Conservation (phyloP, 306 rosid species). For the Argentina anserina region DNA sequence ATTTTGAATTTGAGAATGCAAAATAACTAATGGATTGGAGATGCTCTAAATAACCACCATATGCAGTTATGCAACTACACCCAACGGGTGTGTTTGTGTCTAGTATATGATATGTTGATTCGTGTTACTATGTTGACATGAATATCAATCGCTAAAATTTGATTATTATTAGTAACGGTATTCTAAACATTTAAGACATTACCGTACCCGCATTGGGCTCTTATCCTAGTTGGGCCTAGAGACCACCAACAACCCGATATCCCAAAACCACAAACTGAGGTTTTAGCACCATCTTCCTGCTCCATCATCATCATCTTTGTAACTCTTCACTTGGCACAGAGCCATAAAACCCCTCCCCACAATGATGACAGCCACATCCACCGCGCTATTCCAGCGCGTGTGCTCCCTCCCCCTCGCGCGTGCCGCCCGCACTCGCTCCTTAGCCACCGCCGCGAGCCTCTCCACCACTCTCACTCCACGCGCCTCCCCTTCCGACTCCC, state of each 20-base stretch:
- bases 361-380: slow-evolving; percentile 46
- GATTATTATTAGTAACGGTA: too few species aligned
- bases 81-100: too few species aligned
- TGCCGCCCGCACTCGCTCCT: slow-evolving; percentile 35
- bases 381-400: slow-evolving; percentile 62
- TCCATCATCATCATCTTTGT: not conserved
- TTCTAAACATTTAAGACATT: too few species aligned
- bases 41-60: too few species aligned
- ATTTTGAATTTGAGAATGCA: too few species aligned
- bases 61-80: too few species aligned
- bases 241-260: not conserved
- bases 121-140: too few species aligned
- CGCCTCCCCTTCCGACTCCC: slow-evolving; percentile 28
- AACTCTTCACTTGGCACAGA: not conserved
- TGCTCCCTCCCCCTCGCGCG: slow-evolving; percentile 63
- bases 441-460: slow-evolving; percentile 21
- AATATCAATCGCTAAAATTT: too few species aligned
- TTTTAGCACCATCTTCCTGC: slow-evolving; percentile 18
- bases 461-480: slow-evolving; percentile 31
- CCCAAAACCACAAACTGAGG: slow-evolving; percentile 21
- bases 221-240: not conserved
- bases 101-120: too few species aligned
- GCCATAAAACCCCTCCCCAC: not conserved
- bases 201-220: too few species aligned
- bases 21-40: too few species aligned